phyloP scores from a whole-genome alignment of 108 stramenopile species.

The Conticribra weissflogii region DNA sequence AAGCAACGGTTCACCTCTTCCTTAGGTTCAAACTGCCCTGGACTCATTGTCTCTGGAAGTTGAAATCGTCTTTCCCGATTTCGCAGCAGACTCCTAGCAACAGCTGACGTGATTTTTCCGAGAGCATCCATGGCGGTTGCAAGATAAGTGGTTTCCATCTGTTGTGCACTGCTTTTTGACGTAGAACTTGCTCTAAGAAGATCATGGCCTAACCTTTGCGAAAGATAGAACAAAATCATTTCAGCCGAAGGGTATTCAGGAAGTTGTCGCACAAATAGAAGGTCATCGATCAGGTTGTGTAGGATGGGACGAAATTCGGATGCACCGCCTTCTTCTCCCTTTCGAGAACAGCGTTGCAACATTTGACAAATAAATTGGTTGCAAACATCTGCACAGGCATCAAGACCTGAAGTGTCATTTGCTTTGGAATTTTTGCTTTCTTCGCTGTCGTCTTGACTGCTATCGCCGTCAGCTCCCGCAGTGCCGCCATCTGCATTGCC shows the following conservation, averaged over 20 bases:
- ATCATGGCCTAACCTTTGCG: slow-evolving; percentile 57
- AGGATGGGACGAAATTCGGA: slow-evolving; percentile 90
- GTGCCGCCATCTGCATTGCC: slow-evolving; percentile 31
- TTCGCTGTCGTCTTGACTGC: slow-evolving; percentile 9
- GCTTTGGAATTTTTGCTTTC: slow-evolving; percentile 29
- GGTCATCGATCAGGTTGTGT: slow-evolving; percentile 87
- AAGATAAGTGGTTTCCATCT: slow-evolving; percentile 73
- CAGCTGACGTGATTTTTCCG: slow-evolving; percentile 80
- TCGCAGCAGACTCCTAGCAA: slow-evolving; percentile 58
- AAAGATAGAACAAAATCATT: slow-evolving; percentile 78
- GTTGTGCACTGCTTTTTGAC: slow-evolving; percentile 28
- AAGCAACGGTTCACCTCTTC: slow-evolving; percentile 70
- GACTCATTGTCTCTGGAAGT: slow-evolving; percentile 35
- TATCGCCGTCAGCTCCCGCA: slow-evolving; percentile 28
- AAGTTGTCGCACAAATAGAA: slow-evolving; percentile 71
- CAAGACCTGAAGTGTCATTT: slow-evolving; percentile 59
- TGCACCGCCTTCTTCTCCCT: slow-evolving; percentile 88
- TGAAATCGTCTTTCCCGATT: slow-evolving; percentile 61
- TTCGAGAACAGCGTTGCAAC: slow-evolving; percentile 69
- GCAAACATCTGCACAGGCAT: slow-evolving; percentile 59
- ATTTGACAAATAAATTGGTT: slow-evolving; percentile 67
- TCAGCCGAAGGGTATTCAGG: slow-evolving; percentile 93
- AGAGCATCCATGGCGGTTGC: slow-evolving; percentile 86
- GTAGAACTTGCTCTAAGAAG: slow-evolving; percentile 61
- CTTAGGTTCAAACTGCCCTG: slow-evolving; percentile 27